Evolutionary conservation across 257 asterid species (phyloP).

Genomic region (Jacaranda copaia): DNA sequence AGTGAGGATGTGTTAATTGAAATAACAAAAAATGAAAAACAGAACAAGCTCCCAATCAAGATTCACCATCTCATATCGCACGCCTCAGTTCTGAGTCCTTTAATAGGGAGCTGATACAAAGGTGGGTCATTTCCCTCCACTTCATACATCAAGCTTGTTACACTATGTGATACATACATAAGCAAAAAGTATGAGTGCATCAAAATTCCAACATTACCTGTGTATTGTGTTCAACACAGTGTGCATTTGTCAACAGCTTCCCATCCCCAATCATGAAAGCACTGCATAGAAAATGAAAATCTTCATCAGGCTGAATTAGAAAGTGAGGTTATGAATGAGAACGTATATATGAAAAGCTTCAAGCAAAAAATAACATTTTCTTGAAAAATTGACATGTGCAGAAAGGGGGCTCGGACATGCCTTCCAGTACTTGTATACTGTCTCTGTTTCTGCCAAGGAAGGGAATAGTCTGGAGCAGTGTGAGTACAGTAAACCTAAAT

Average conservation of each 20-base stretch:
- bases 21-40: not conserved
- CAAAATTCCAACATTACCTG: conserved; percentile 58
- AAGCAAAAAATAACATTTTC: conserved; percentile 26
- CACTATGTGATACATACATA: conserved; percentile 5
- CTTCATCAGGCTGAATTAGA: conserved; percentile 26
- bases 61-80: not conserved
- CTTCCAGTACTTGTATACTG: conserved; percentile 95
- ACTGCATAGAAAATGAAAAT: conserved; percentile 51
- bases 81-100: not conserved
- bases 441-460: conserved; percentile 97
- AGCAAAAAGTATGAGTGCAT: not conserved
- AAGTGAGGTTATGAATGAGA: not conserved
- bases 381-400: not conserved
- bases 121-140: conserved; percentile 4
- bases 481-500: conserved; percentile 91
- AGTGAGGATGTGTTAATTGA: not conserved
- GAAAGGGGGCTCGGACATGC: conserved; percentile 51
- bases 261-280: conserved; percentile 95
- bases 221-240: conserved; percentile 88
- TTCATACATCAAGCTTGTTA: conserved; percentile 25
- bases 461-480: conserved; percentile 95
- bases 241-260: conserved; percentile 95
- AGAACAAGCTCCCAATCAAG: not conserved
- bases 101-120: conserved; percentile 21
- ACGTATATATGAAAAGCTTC: conserved; percentile 23